Percentiles rank a stretch among this genome's conserved stretches.
phyloP scores from a whole-genome alignment of 2,329 filamentous ascomycete species.

The Sarocladiaceae sp. region DNA sequence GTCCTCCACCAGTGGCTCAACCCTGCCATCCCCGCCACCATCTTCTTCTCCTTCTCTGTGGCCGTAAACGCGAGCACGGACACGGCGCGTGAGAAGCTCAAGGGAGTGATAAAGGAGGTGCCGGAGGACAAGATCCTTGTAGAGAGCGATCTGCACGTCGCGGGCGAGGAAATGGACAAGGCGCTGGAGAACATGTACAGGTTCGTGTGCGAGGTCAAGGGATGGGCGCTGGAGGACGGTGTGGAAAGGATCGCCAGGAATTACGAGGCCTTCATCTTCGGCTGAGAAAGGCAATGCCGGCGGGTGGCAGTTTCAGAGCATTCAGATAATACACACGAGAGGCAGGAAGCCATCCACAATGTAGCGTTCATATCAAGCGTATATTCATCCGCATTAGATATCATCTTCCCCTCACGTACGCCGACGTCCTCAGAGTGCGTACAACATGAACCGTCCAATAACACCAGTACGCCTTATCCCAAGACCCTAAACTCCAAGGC shows the following conservation, averaged over 20 bases:
- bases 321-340: no score
- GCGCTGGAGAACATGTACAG: constrained; percentile 68
- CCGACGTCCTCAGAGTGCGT: no score
- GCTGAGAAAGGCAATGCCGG: no score
- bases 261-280: constrained; percentile 72
- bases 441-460: no score
- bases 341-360: background rate
- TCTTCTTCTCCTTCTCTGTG: constrained; percentile 85
- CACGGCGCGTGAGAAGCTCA: constrained; percentile 41
- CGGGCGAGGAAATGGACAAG: constrained; percentile 74
- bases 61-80: constrained; percentile 67
- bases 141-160: constrained; percentile 84
- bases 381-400: no score
- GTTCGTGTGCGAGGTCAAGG: constrained; percentile 71
- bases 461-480: no score
- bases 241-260: constrained; percentile 63
- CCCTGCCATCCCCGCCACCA: constrained; percentile 61
- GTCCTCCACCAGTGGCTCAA: constrained; percentile 73
- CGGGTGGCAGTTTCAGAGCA: no score
- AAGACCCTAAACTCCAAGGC: no score
- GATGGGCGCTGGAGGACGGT: constrained; percentile 70
- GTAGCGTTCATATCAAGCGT: background rate
- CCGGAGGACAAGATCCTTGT: constrained; percentile 75
- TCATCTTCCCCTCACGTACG: no score
- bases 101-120: constrained; percentile 61